Conservation (phyloP, 768 basidiomycete genomes). For the Hemileccinum impolitum region DNA sequence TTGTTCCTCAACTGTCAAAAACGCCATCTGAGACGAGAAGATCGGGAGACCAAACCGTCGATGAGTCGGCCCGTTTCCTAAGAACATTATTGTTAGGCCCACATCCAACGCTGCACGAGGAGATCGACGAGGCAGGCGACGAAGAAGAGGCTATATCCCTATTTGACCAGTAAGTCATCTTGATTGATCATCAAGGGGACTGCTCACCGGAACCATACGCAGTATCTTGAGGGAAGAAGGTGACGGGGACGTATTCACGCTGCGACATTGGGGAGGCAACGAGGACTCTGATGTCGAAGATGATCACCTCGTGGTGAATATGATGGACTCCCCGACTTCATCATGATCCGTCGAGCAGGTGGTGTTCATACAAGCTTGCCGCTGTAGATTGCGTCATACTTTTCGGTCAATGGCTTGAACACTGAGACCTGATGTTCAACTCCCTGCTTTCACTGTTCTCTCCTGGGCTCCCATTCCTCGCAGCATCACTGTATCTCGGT, state of each 20-base stretch:
- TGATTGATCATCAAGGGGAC: not conserved
- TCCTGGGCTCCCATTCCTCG: not conserved
- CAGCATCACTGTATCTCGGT: not conserved
- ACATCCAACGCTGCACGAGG: slow-evolving; percentile 28
- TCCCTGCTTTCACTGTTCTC: not conserved
- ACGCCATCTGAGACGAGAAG: slow-evolving; percentile 49
- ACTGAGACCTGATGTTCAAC: too few species aligned
- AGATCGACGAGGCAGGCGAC: slow-evolving; percentile 29
- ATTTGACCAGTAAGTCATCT: slow-evolving; percentile 66
- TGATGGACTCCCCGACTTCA: slow-evolving; percentile 20
- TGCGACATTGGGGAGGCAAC: slow-evolving; percentile 38
- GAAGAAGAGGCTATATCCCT: slow-evolving; percentile 56
- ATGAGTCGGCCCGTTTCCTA: slow-evolving; percentile 37
- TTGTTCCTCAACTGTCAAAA: slow-evolving; percentile 37
- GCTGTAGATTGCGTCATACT: slow-evolving; percentile 4
- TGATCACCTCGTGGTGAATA: slow-evolving; percentile 19
- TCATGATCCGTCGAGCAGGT: slow-evolving; percentile 7
- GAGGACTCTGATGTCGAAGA: slow-evolving; percentile 26
- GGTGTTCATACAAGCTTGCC: not conserved
- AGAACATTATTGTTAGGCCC: slow-evolving; percentile 33
- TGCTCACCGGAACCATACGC: slow-evolving; percentile 9
- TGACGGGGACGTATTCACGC: slow-evolving; percentile 49
- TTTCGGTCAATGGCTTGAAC: too few species aligned
- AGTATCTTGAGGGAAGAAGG: slow-evolving; percentile 64
- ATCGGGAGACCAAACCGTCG: slow-evolving; percentile 34